Base-by-base conservation (phyloP, 345 rosid species). In the Salix caprea region DNA sequence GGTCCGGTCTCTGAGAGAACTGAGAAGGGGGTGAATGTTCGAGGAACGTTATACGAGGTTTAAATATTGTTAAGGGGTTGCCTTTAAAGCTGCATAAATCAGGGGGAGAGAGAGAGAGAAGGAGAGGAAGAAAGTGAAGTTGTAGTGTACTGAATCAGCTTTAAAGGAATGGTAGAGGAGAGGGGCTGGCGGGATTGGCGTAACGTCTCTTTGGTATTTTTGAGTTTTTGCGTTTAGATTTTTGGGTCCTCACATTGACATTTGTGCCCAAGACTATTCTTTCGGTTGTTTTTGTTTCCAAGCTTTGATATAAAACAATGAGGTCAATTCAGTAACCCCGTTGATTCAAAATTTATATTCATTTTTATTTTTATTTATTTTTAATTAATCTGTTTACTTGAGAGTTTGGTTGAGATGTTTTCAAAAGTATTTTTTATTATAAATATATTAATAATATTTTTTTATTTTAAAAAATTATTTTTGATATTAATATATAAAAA, bases 141-240 rank as follows among this genome's bases (percentile, higher is more conserved):
- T 3, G n/a, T 14, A 34, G 67, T 30, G 39, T 10, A 23, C 58
- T 54, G 61, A 26, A 50, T 34, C 12, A 26, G 65, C 50, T 73
- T 72, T 66, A 56, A 72, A 16, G 67, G 65, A 64, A 2, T 11
- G 24, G 30, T 7, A 12, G 34, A 67, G 42, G 32, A 54, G 54
- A 39, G 15, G 28, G 39, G 62, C 62, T 73, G 81, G 81, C 81
- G 81, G 81, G 81, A 78, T 78, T 1, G 28, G 37, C 62, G 67
- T 73, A 78, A 78, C 81, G 81, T 73, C 81, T 78, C 81, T 78
- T 56, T 61, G 0, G 73, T 76, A 39, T 74, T 65, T 74, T 48
- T 74, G 61, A 24, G 37, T 48, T 50, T 65, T 60, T 30, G 18
- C 40, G 52, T 30, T 48, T 21, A 0, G 4, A 21, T 21, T 21